Evolutionary conservation across 2,329 filamentous ascomycete species (phyloP), one percentile per base, ranked within the genome.

Genomic region (Exophiala sideris): DNA sequence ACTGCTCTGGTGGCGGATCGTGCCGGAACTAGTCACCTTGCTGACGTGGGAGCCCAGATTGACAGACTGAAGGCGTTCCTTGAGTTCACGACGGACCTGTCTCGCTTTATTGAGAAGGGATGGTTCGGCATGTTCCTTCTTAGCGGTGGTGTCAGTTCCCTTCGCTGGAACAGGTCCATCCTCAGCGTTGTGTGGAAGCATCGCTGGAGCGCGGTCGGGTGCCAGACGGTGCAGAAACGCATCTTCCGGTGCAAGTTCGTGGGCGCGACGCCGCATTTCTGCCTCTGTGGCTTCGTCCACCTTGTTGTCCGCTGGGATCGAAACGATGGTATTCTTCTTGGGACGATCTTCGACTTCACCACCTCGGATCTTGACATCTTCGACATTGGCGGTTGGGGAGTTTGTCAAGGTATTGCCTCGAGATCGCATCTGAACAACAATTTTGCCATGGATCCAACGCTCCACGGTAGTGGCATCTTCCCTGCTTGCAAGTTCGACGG

Each of bases 401-500:
- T 5, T 16, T 12, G 35, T 38, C 6, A 38, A 9, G 14, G 35
- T 38, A 38, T 38, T 38, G 35, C 35, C 35, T 9, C 35, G 35
- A 38, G 35, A 38, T 9, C 35, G 11, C 35, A 38, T 38, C 35
- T 38, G 11, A 16, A 38, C 35, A 16, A 38, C 35, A 10, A 38
- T 6, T 2, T 3, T 38, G 11, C 11, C 50, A 35, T 32, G 40
- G 7, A 41, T 41, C 56, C 49, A 53, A 35, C 34, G 48, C 18
- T 56, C 46, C 3, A 47, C 50, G 9, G 16, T 57, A 10, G 44
- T 34, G 20, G 57, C 57, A 49, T 50, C 57, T 21, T 56, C 49
- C 16, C 57, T 48, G 33, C 49, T 56, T n/a, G 57, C 57, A n/a
- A 59, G 24, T 35, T 59, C 53, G n/a, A 57, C 57, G 3, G 53